phyloP scores from a whole-genome alignment of 192 early-diverging fungal genomes.

The Polychytrium aggregatum region DNA sequence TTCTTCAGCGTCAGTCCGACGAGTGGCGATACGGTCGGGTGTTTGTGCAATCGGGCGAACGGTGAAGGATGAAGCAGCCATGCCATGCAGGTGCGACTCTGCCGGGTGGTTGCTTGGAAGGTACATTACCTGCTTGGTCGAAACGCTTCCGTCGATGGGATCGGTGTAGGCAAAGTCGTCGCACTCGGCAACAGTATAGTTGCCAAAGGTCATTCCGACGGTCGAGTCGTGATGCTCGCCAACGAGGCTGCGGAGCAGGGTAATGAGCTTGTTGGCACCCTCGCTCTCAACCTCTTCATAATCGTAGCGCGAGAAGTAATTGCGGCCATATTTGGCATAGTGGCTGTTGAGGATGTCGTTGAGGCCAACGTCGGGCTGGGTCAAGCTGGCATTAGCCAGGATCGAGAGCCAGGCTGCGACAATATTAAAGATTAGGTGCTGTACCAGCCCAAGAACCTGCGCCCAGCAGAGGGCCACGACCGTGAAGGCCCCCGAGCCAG shows the following conservation, averaged over 20 bases:
- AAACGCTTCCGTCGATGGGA: constrained; percentile 77
- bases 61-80: too few relatives aligned
- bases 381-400: constrained; percentile 59
- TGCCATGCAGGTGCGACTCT: too few relatives aligned
- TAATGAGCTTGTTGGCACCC: constrained; percentile 68
- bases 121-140: constrained; percentile 68
- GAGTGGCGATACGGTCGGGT: too few relatives aligned
- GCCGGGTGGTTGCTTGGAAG: too few relatives aligned
- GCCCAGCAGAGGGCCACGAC: too few relatives aligned
- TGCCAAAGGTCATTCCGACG: constrained; percentile 54
- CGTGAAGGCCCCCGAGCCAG: too few relatives aligned
- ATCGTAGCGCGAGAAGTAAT: constrained; percentile 95
- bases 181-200: constrained; percentile 49
- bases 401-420: constrained; percentile 91
- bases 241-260: constrained; percentile 49
- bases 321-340: constrained; percentile 78
- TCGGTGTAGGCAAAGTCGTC: constrained; percentile 95
- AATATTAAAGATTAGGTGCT: too few relatives aligned
- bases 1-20: constrained; percentile 1
- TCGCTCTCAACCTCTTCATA: constrained; percentile 89
- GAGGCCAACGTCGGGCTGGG: constrained; percentile 43
- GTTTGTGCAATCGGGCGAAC: too few relatives aligned
- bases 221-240: constrained; percentile 24
- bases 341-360: constrained; percentile 73
- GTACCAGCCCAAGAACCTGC: too few relatives aligned